Conservation (phyloP, 2,329 filamentous ascomycete species). For the Thielaviopsis euricoi region DNA sequence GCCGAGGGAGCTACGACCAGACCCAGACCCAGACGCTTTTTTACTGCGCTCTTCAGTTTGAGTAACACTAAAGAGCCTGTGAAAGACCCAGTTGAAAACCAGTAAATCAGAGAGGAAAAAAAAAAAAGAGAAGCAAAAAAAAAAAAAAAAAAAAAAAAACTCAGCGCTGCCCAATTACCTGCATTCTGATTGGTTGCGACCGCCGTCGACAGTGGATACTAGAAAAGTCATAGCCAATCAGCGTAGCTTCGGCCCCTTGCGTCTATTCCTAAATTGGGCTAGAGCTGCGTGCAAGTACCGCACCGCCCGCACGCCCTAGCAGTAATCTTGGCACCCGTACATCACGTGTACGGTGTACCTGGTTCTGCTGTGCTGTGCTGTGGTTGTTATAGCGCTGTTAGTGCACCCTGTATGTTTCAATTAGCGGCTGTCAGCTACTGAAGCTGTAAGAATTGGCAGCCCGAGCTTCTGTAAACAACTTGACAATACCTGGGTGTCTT, state of each 20-base stretch:
- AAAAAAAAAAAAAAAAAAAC: neutral
- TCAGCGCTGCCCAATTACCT: neutral
- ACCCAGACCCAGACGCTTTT: neutral
- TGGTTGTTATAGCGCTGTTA: neutral
- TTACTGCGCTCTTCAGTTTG: no score
- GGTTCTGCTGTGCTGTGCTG: no score
- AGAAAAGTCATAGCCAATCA: neutral
- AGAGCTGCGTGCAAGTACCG: constrained; percentile 8
- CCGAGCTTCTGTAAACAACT: neutral
- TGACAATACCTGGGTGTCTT: neutral
- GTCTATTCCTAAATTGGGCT: neutral
- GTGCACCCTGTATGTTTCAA: neutral
- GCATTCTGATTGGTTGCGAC: neutral
- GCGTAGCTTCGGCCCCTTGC: neutral
- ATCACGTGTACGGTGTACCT: neutral
- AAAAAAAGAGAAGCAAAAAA: neutral
- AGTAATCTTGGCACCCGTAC: neutral
- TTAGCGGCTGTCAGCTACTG: neutral
- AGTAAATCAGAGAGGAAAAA: no score
- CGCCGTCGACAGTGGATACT: neutral
- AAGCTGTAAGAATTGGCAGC: neutral
- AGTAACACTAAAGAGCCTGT: no score
- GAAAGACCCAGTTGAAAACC: no score
- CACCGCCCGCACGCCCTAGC: neutral
- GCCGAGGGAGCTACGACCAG: neutral